Conservation (phyloP, 2,329 filamentous ascomycete species). For the Endocalyx cinctus region DNA sequence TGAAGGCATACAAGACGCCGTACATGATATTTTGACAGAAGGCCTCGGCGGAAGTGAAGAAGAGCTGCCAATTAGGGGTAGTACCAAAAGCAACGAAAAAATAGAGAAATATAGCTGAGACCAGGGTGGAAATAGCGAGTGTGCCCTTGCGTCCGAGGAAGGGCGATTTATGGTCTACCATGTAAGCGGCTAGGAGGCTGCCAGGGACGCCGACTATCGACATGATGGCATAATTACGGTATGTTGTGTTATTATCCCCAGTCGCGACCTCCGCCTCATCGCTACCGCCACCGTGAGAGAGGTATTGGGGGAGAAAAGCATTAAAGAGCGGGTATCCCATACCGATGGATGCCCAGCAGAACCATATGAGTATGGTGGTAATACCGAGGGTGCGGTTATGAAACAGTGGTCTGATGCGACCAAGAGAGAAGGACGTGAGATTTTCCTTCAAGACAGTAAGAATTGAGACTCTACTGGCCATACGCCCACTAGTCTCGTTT, state of each 20-base stretch:
- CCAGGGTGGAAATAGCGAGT: conserved; percentile 61
- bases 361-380: conserved; percentile 61
- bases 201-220: conserved; percentile 73
- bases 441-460: conserved; percentile 49
- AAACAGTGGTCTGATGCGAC: conserved; percentile 65
- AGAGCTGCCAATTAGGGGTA: conserved; percentile 54
- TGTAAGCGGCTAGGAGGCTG: conserved; percentile 67
- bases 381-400: conserved; percentile 45
- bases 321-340: conserved; percentile 89
- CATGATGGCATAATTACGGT: conserved; percentile 80
- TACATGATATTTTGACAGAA: conserved; percentile 76
- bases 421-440: conserved; percentile 61
- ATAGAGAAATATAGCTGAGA: conserved; percentile 66
- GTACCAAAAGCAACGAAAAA: conserved; percentile 58
- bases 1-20: conserved; percentile 71
- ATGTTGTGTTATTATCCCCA: conserved; percentile 41
- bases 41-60: conserved; percentile 63
- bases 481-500: too few relatives aligned
- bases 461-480: conserved; percentile 23
- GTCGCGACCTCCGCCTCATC: conserved; percentile 29
- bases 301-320: conserved; percentile 83
- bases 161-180: conserved; percentile 61
- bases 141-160: conserved; percentile 67
- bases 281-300: conserved; percentile 53
- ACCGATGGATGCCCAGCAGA: conserved; percentile 77